These are phyloP conservation scores for Daldinia bambusicola DNA, from an alignment of 495 filamentous ascomycete genomes.

Conservation along the genomic window DNA sequence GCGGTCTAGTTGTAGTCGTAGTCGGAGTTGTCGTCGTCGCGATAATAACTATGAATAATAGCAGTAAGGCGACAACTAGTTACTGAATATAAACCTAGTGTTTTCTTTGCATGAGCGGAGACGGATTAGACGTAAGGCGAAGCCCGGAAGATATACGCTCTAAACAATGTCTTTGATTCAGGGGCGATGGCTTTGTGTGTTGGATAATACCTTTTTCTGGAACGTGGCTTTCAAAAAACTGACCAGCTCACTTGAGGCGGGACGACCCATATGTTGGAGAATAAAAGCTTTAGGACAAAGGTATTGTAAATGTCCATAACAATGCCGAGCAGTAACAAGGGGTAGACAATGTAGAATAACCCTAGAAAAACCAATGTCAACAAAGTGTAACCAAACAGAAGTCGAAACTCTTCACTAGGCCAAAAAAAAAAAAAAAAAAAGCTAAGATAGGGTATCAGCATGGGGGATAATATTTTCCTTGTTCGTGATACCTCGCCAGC, in stretches of 20 bases:
- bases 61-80: not conserved
- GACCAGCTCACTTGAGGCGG: not conserved
- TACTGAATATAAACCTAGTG: not conserved
- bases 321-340: constrained; percentile 14
- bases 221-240: not conserved
- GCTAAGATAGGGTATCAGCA: constrained; percentile 8
- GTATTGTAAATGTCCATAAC: constrained; percentile 14
- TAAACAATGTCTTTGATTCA: constrained; percentile 9
- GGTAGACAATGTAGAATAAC: not conserved
- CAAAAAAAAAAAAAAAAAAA: too few relatives aligned
- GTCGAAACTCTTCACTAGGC: not conserved
- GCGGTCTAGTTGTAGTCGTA: too few relatives aligned
- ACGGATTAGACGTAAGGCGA: not conserved
- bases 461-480: constrained; percentile 3
- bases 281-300: not conserved
- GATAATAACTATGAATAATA: not conserved
- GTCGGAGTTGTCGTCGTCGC: not conserved
- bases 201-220: not conserved
- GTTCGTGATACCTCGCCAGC: constrained; percentile 17
- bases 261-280: not conserved
- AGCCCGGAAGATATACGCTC: constrained; percentile 3
- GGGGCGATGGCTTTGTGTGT: constrained; percentile 9
- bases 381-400: not conserved
- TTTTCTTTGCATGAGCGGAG: not conserved
- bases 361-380: constrained; percentile 15